phyloP scores from a whole-genome alignment of 345 rosid species.

The Sonneratia alba region DNA sequence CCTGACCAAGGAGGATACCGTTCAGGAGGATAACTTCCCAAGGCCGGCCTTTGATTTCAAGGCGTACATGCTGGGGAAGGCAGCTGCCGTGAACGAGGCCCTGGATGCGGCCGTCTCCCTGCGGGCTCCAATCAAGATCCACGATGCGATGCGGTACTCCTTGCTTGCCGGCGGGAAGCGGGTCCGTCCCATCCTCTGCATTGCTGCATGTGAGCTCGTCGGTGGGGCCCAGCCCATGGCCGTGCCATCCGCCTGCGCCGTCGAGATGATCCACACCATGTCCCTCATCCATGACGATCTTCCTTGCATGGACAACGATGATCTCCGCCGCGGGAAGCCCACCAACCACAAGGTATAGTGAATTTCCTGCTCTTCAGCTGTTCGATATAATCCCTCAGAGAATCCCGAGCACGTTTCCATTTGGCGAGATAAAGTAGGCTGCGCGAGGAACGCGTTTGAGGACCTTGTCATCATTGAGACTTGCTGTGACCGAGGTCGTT shows the following conservation, averaged over 20 bases:
- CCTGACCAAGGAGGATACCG: constrained; percentile 36
- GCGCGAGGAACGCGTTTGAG: not conserved
- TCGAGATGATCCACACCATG: constrained; percentile 95
- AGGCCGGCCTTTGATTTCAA: constrained; percentile 61
- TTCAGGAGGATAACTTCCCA: constrained; percentile 22
- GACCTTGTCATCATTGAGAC: not conserved
- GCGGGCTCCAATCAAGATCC: constrained; percentile 64
- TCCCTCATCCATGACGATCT: constrained; percentile 89
- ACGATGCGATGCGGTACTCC: constrained; percentile 91
- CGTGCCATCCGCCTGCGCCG: constrained; percentile 85
- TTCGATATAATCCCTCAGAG: constrained; percentile 18
- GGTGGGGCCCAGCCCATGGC: constrained; percentile 57
- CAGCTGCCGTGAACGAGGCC: constrained; percentile 53
- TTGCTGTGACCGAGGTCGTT: not conserved
- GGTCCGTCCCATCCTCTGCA: constrained; percentile 69
- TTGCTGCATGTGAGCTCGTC: constrained; percentile 85
- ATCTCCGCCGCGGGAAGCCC: constrained; percentile 89
- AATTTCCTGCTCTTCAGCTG: constrained; percentile 5
- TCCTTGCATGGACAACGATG: constrained; percentile 95
- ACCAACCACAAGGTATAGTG: constrained; percentile 56
- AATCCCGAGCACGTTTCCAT: not conserved
- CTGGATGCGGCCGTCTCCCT: constrained; percentile 53
- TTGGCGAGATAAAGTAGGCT: not conserved
- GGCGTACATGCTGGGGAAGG: constrained; percentile 58
- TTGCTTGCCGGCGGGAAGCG: constrained; percentile 85